These are phyloP conservation scores for Kitagawia praeruptora DNA, from an alignment of 129 eudicot species.

Conservation along the genomic window DNA sequence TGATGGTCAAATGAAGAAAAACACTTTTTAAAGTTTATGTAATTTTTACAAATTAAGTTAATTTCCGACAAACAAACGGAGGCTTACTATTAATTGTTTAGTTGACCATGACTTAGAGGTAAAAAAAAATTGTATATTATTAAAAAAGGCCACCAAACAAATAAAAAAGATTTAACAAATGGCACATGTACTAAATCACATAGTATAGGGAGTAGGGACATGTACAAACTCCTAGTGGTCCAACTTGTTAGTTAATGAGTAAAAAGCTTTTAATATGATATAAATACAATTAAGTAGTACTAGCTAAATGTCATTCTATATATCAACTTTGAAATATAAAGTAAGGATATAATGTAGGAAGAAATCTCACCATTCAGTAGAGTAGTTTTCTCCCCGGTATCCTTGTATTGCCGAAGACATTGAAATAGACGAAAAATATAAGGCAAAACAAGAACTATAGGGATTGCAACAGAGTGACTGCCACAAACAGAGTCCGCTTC, in stretches of 20 bases:
- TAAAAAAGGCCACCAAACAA: not conserved
- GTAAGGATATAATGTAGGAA: not conserved
- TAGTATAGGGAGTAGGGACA: not conserved
- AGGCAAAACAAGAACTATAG: slow-evolving; percentile 84
- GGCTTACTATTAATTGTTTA: not conserved
- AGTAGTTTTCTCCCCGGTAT: slow-evolving; percentile 69
- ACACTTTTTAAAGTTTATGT: too few species aligned
- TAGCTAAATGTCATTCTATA: not conserved
- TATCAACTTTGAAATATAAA: not conserved
- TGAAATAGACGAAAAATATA: slow-evolving; percentile 85
- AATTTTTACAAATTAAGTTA: not conserved
- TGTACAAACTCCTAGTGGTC: not conserved
- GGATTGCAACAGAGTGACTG: slow-evolving; percentile 83
- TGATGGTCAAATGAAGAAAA: too few species aligned
- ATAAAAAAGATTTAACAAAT: not conserved
- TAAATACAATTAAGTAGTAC: not conserved
- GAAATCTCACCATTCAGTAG: slow-evolving; percentile 66
- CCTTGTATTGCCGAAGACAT: slow-evolving; percentile 97
- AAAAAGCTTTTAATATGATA: not conserved
- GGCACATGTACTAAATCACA: not conserved
- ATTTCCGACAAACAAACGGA: not conserved
- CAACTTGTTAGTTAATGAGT: not conserved
- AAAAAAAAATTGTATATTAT: not conserved
- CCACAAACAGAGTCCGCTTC: slow-evolving; percentile 98
- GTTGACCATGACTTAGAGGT: not conserved